Base-by-base conservation (phyloP, 495 filamentous ascomycete species). In the Chaetomidium leptoderma region DNA sequence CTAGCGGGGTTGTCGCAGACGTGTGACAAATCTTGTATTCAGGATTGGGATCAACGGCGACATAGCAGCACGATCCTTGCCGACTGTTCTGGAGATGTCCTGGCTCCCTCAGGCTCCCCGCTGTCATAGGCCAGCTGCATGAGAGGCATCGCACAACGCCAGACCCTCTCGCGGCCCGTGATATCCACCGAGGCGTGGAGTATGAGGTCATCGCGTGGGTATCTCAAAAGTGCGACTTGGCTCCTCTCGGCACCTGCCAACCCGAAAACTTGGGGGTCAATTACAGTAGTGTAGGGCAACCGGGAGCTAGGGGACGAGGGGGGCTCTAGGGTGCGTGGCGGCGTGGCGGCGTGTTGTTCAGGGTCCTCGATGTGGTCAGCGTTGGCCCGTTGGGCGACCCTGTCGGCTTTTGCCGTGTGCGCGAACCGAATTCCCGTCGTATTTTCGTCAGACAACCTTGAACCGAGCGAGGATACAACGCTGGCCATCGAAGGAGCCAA, bases 21-120 rank as follows among this genome's bases (percentile, higher is more conserved):
- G 10, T 48, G 53, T 32, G 44, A 47, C 53, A 48, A 47, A 47
- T 56, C 51, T 33, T 9, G 24, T 43, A 26, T 27, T 19, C 43
- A 36, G 53, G 43, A 56, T 56, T 56, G 44, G 23, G 53, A 56
- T 56, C 53, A 39, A 40, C 53, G 53, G 53, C 40, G 5, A 23
- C 23, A n/a, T 32, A 37, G 8, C 30, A 23, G n/a, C 19, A 10
- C 6, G 24, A 56, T 56, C 53, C 53, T 23, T 56, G 53, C 43
- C 6, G 32, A 9, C 2, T 1, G 21, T 13, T 30, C 6, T 16
- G 14, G 17, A 40, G 37, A 39, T 11, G 6, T 32, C n/a, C n/a
- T n/a, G n/a, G n/a, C n/a, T n/a, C n/a, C n/a, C 33, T 32, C 32
- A 46, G 29, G 37, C 17, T n/a, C n/a, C 27, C 16, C 10, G 10